Conservation (phyloP, 108 stramenopile genomes). For the Conticribra guillardii region DNA sequence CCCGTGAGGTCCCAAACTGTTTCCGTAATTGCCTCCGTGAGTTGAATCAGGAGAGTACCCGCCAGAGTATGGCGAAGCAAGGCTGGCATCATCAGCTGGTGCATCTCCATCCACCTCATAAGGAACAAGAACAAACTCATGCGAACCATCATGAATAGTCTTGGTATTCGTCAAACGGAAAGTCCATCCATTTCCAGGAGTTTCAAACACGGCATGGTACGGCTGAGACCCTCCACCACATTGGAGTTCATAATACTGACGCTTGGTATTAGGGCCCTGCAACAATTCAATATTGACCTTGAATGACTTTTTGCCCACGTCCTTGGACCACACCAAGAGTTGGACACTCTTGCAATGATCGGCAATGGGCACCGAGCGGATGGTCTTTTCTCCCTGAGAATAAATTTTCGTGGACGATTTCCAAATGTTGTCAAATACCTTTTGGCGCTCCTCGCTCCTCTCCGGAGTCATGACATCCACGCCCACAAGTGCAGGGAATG, state of each 20-base stretch:
- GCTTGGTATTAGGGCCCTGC: conserved; percentile 62
- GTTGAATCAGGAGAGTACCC: conserved; percentile 29
- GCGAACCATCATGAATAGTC: conserved; percentile 62
- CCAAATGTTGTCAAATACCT: conserved; percentile 60
- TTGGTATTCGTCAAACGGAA: conserved; percentile 61
- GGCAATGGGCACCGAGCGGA: conserved; percentile 68
- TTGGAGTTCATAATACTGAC: conserved; percentile 60
- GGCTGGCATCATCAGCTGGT: conserved; percentile 1
- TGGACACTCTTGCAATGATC: conserved; percentile 68
- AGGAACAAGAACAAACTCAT: conserved; percentile 59
- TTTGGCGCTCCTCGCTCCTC: conserved; percentile 56
- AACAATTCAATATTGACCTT: conserved; percentile 62
- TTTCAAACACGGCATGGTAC: conserved; percentile 64
- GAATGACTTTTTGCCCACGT: conserved; percentile 75
- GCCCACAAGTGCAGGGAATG: conserved; percentile 67
- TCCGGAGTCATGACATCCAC: conserved; percentile 63
- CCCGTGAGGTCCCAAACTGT: conserved; percentile 47
- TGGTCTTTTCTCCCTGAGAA: conserved; percentile 57
- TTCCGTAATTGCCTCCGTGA: conserved; percentile 37
- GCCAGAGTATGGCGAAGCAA: conserved; percentile 28
- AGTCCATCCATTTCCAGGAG: conserved; percentile 61
- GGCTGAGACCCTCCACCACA: conserved; percentile 70
- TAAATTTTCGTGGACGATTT: conserved; percentile 41
- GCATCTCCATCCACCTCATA: conserved; percentile 49
- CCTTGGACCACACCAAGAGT: conserved; percentile 59